phyloP scores from a whole-genome alignment of 306 rosid species.

The Coriaria nepalensis region DNA sequence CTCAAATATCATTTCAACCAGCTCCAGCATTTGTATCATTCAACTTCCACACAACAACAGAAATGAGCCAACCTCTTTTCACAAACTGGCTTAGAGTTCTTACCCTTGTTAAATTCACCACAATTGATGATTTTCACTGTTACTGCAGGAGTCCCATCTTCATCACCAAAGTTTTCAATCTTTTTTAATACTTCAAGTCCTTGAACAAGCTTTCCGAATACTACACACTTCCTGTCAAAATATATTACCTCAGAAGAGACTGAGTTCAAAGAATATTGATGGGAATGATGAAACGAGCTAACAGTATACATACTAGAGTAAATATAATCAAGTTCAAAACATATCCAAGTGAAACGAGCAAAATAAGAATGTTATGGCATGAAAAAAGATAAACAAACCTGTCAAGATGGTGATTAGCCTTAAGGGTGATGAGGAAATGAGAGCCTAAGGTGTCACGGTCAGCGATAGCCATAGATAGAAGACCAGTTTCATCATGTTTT shows the following conservation, averaged over 20 bases:
- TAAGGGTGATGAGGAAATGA: constrained; percentile 69
- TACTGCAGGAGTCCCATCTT: constrained; percentile 69
- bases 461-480: constrained; percentile 71
- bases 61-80: not conserved
- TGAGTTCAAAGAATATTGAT: not conserved
- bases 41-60: constrained; percentile 1
- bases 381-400: constrained; percentile 34
- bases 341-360: not conserved
- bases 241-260: not conserved
- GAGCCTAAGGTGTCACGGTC: constrained; percentile 74
- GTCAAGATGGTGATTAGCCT: constrained; percentile 66
- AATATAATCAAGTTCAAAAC: not conserved
- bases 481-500: constrained; percentile 70
- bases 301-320: not conserved
- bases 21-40: not conserved
- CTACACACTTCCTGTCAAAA: constrained; percentile 65
- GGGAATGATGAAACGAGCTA: not conserved
- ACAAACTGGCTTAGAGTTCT: constrained; percentile 1
- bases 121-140: constrained; percentile 79
- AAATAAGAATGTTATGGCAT: not conserved
- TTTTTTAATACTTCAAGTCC: constrained; percentile 55
- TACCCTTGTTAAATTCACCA: constrained; percentile 80
- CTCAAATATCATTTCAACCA: not conserved
- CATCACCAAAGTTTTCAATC: constrained; percentile 72
- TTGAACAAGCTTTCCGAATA: constrained; percentile 79